Percentiles rank a stretch among this genome's conserved stretches.
Conservation (phyloP, 208 protist species). For the Naegleria gruberi region DNA sequence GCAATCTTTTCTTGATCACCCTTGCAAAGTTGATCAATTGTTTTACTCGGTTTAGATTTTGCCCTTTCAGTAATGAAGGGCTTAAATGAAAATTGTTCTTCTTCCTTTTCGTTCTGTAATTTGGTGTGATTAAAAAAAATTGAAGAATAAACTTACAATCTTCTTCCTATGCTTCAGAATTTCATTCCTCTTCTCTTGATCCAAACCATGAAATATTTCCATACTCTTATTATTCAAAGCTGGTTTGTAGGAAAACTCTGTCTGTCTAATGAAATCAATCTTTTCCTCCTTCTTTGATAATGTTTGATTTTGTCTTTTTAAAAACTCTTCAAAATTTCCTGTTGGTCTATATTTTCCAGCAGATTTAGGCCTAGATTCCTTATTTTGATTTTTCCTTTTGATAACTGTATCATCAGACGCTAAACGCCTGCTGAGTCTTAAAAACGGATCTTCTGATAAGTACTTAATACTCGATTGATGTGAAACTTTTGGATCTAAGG, state of each 20-base stretch:
- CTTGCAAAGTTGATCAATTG: background rate
- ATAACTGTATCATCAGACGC: too few species aligned
- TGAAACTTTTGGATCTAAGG: background rate
- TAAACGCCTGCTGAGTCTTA: background rate
- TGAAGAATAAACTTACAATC: background rate
- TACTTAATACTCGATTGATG: background rate
- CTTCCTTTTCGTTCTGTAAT: background rate
- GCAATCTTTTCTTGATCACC: background rate
- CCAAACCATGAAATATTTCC: background rate
- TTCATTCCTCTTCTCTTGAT: background rate
- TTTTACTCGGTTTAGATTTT: background rate
- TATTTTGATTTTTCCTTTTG: background rate
- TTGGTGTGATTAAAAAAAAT: background rate
- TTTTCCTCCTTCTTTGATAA: background rate
- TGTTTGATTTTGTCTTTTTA: conserved; percentile 13
- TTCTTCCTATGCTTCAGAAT: background rate
- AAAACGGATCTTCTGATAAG: background rate
- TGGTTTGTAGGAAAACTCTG: background rate
- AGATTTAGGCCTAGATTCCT: background rate
- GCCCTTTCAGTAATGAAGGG: background rate
- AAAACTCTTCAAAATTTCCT: background rate
- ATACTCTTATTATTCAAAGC: background rate
- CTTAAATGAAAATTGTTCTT: background rate
- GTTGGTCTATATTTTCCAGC: background rate
- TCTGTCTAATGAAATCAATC: background rate